Percentiles rank a stretch among this genome's conserved stretches.
Conservation (phyloP, 116 monocot genomes). For the Iris pallida region DNA sequence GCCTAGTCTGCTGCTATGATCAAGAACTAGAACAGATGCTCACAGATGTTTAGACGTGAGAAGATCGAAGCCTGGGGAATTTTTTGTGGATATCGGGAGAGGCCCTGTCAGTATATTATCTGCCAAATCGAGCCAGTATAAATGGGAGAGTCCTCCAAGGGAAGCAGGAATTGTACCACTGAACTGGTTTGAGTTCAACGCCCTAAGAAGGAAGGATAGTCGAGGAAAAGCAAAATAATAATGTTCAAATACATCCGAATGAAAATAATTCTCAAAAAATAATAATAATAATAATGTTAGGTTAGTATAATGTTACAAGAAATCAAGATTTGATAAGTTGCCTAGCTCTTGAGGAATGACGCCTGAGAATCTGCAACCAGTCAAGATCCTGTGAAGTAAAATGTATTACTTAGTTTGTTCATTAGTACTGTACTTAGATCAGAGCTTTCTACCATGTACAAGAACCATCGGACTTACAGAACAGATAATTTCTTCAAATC, state of each 20-base stretch:
- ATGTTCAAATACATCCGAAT: too few species aligned
- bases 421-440: neutral
- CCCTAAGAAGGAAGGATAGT: slow-evolving; percentile 23
- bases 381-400: slow-evolving; percentile 31
- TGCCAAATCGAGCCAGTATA: slow-evolving; percentile 26
- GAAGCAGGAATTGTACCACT: slow-evolving; percentile 29
- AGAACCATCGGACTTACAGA: neutral
- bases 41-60: too few species aligned
- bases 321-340: slow-evolving; percentile 19
- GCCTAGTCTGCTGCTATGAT: too few species aligned
- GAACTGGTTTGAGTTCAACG: slow-evolving; percentile 40
- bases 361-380: slow-evolving; percentile 37
- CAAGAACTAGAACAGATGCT: too few species aligned
- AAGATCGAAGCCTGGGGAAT: slow-evolving; percentile 22
- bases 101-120: slow-evolving; percentile 18
- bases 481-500: slow-evolving; percentile 37
- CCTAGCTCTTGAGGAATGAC: slow-evolving; percentile 35
- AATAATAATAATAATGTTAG: too few species aligned
- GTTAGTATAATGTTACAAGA: slow-evolving; percentile 22
- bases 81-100: slow-evolving; percentile 19
- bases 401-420: neutral
- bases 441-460: too few species aligned
- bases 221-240: neutral
- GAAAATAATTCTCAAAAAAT: too few species aligned
- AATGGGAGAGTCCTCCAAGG: slow-evolving; percentile 14